phyloP scores from a whole-genome alignment of 2,329 filamentous ascomycete species.

The Cyanodermella asteris region DNA sequence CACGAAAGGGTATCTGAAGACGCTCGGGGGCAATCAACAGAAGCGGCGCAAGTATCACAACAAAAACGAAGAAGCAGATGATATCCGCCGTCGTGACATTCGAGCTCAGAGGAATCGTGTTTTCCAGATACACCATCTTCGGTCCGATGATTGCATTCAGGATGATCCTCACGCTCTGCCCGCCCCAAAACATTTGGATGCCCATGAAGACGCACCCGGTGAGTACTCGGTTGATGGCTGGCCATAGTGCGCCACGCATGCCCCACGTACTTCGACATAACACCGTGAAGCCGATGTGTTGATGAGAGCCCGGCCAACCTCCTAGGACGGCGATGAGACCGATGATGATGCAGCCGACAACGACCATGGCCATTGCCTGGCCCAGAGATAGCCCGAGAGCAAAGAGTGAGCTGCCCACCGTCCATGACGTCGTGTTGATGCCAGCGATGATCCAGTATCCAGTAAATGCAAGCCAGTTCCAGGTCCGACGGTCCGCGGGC shows the following conservation, averaged over 20 bases:
- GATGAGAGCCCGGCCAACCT: conserved; percentile 12
- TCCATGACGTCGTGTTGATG: conserved; percentile 10
- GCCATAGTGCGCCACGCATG: conserved; percentile 15
- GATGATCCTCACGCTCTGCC: conserved; percentile 14
- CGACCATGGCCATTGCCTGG: conserved; percentile 11
- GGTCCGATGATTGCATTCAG: conserved; percentile 12
- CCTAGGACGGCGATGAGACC: conserved; percentile 10
- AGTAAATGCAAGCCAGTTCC: conserved; percentile 8
- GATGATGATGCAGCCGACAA: conserved; percentile 8
- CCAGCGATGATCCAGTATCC: conserved; percentile 14
- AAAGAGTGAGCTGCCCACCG: conserved; percentile 11
- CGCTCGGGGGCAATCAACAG: conserved; percentile 13
- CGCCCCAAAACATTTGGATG: conserved; percentile 12
- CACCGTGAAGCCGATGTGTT: conserved; percentile 12
- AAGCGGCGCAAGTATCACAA: conserved; percentile 11
- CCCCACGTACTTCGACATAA: conserved; percentile 10
- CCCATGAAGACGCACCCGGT: conserved; percentile 15
- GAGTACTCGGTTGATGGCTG: conserved; percentile 13
- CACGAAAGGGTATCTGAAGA: conserved; percentile 11
- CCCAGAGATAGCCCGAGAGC: conserved; percentile 10
- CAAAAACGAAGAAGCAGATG: conserved; percentile 13
- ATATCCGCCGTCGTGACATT: conserved; percentile 12
- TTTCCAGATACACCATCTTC: conserved; percentile 10
- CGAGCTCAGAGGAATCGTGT: conserved; percentile 10
- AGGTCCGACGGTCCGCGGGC: conserved; percentile 11